Conservation (phyloP, 257 asterid genomes). For the Osmanthus fragrans region DNA sequence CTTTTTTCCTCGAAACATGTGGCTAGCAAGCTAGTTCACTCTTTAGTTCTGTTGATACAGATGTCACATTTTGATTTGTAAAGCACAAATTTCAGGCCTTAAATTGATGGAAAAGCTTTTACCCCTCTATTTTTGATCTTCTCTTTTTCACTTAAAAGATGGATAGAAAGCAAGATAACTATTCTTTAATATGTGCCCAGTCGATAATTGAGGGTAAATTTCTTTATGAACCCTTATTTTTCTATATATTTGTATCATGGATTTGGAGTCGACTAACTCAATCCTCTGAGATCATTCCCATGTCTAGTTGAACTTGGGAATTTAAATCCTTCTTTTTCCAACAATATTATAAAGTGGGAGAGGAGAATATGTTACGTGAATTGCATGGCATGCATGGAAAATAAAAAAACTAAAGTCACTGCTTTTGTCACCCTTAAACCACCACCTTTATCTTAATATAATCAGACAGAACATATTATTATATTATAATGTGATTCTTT, state of each 20-base stretch:
- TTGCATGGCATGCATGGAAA: constrained; percentile 67
- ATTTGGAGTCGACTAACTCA: too few relatives aligned
- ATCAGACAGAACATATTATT: not conserved
- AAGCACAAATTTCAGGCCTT: constrained; percentile 41
- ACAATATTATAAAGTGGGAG: not conserved
- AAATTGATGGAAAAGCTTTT: constrained; percentile 47
- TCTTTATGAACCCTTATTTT: not conserved
- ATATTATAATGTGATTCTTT: not conserved
- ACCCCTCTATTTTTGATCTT: constrained; percentile 40
- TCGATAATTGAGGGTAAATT: not conserved
- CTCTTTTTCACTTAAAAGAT: constrained; percentile 63
- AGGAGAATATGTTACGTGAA: constrained; percentile 35
- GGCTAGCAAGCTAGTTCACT: not conserved
- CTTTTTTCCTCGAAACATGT: constrained; percentile 13
- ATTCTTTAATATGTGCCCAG: constrained; percentile 60
- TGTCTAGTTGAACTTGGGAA: too few relatives aligned
- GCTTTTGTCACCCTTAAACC: constrained; percentile 51
- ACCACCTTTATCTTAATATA: constrained; percentile 31
- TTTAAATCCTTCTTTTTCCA: not conserved
- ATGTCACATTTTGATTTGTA: constrained; percentile 53
- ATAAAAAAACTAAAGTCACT: constrained; percentile 46
- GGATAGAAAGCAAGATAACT: constrained; percentile 65
- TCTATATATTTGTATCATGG: not conserved
- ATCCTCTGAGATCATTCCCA: too few relatives aligned
- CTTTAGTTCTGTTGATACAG: constrained; percentile 27